Base-by-base conservation (phyloP, 2,329 filamentous ascomycete species). In the Alternaria brassicae region DNA sequence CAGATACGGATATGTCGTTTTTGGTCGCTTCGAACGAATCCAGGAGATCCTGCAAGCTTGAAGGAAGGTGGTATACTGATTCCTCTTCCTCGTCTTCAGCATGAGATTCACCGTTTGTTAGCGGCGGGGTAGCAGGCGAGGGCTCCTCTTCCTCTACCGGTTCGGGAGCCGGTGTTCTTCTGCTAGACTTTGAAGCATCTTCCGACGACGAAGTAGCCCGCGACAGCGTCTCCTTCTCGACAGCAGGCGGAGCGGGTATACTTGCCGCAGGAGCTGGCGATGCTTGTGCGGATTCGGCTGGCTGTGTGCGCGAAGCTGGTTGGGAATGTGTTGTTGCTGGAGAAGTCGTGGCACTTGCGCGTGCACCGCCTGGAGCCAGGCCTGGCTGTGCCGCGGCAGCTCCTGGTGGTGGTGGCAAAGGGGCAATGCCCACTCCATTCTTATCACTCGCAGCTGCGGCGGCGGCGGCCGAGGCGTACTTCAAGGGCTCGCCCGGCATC, bases 391-490 rank as follows among this genome's bases (percentile, higher is more conserved):
- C 78, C 36, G 66, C 68, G 50, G 69, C 53, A 28, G 80, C 78
- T 53, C 91, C 90, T 27, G 93, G 93, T 71, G 95, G 95, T 62
- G 95, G 94, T 55, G 95, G 95, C 72, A 98, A 83, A 39, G 95
- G 95, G 58, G 94, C 89, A 73, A 99, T 97, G 25, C 95, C 95
- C 28, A 98, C 90, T 53, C 86, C 86, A 75, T 90, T 94, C 81
- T 92, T 93, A 80, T 97, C 93, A 77, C 88, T 93, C 44, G 93
- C 92, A 1, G 95, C 94, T 0, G 94, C 95, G 0, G 95, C 95
- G 0, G 95, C 95, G 0, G 95, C 95, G 0, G 95, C 95, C 36
- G 95, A 98, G 42, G 95, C 95, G 76, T 99, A 99, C 80, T 98
- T 98, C 67, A 99, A 83, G 1, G 91, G 92, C 77, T 98, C 94